phyloP scores from a whole-genome alignment of 805 yeast species.

The Clavispora fructus region DNA sequence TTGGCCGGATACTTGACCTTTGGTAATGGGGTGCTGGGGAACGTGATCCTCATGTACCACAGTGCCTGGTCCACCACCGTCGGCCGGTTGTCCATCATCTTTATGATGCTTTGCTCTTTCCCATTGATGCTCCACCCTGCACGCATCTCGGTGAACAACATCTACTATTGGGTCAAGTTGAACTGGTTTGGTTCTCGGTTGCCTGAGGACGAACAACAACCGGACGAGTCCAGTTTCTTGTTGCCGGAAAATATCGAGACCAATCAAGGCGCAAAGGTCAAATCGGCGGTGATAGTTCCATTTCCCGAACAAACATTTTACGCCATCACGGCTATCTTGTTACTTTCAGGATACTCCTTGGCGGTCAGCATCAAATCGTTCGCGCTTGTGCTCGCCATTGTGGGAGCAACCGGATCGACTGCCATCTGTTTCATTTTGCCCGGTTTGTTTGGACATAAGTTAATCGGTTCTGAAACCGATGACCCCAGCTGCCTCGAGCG shows the following conservation, averaged over 20 bases:
- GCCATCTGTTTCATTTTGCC: constrained; percentile 74
- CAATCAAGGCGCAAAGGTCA: neutral
- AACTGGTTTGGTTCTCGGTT: constrained; percentile 1
- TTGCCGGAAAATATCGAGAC: constrained; percentile 6
- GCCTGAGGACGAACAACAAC: neutral
- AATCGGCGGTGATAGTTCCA: constrained; percentile 33
- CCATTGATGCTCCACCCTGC: constrained; percentile 92
- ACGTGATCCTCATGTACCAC: constrained; percentile 75
- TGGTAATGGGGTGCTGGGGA: constrained; percentile 64
- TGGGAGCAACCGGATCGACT: constrained; percentile 82
- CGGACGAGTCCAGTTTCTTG: constrained; percentile 10
- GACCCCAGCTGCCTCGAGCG: constrained; percentile 23
- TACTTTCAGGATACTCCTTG: constrained; percentile 44
- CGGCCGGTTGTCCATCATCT: constrained; percentile 76
- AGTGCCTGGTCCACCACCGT: constrained; percentile 55
- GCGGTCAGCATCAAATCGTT: constrained; percentile 60
- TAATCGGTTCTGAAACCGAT: constrained; percentile 35
- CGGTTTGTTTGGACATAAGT: constrained; percentile 66
- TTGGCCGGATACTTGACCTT: constrained; percentile 75
- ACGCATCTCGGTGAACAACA: constrained; percentile 73
- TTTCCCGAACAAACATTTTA: constrained; percentile 43
- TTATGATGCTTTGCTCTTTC: constrained; percentile 76
- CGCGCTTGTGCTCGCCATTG: constrained; percentile 64
- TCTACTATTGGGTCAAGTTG: constrained; percentile 45
- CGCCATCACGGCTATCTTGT: constrained; percentile 43